phyloP scores from a whole-genome alignment of 2,329 filamentous ascomycete genomes.

The Thelonectria olida region DNA sequence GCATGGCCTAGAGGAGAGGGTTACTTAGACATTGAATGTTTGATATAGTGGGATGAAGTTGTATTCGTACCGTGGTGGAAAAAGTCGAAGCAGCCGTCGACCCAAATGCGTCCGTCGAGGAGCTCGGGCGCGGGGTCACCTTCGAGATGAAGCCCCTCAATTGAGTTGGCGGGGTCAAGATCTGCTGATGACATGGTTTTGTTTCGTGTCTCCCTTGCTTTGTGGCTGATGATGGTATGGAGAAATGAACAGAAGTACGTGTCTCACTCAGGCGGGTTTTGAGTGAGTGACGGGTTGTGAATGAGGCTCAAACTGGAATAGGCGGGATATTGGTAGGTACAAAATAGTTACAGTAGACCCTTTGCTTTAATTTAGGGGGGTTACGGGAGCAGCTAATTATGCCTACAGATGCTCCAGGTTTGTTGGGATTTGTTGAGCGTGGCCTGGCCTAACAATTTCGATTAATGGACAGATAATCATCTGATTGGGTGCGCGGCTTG shows the following conservation, averaged over 20 bases:
- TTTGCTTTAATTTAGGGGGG: too few relatives aligned
- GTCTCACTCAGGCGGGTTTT: too few relatives aligned
- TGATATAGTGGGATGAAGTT: rapidly evolving
- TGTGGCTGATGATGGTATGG: background rate
- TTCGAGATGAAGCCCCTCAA: slow-evolving; percentile 40
- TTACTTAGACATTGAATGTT: background rate
- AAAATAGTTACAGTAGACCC: too few relatives aligned
- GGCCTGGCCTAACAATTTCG: slow-evolving; percentile 28
- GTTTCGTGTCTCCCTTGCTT: background rate
- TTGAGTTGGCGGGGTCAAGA: slow-evolving; percentile 35
- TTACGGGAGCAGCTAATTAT: too few relatives aligned
- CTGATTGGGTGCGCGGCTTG: too few relatives aligned
- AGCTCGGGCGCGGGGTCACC: slow-evolving; percentile 64
- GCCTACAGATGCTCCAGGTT: background rate
- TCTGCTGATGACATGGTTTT: slow-evolving; percentile 28
- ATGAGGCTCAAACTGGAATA: background rate
- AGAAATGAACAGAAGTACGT: too few relatives aligned
- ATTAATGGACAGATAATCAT: background rate
- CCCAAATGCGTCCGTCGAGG: slow-evolving; percentile 84
- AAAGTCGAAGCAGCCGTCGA: slow-evolving; percentile 99
- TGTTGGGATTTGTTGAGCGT: background rate
- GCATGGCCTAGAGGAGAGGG: slow-evolving; percentile 77
- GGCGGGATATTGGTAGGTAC: background rate
- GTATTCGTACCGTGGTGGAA: slow-evolving; percentile 82
- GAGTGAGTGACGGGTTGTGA: too few relatives aligned